Conservation (phyloP, 495 filamentous ascomycete species). For the Penicillium maclennaniae region DNA sequence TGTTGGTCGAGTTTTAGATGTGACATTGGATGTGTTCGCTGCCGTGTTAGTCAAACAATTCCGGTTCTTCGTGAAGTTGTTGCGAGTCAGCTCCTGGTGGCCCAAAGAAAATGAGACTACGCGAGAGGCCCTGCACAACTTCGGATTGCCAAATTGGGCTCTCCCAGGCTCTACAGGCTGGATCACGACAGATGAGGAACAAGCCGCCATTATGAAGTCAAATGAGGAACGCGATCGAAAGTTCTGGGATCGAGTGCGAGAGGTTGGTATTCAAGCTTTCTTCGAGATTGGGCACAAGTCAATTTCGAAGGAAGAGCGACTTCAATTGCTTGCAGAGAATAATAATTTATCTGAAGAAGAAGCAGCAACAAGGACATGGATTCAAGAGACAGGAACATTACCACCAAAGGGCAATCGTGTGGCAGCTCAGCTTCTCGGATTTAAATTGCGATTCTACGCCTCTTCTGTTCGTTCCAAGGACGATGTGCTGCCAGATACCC, state of each 20-base stretch:
- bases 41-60: slow-evolving; percentile 79
- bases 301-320: slow-evolving; percentile 45
- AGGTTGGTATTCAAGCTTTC: slow-evolving; percentile 75
- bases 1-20: slow-evolving; percentile 89
- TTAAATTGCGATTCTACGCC: slow-evolving; percentile 95
- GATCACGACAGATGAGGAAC: slow-evolving; percentile 61
- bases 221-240: slow-evolving; percentile 61
- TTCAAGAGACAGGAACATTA: slow-evolving; percentile 70
- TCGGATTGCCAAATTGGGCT: slow-evolving; percentile 77
- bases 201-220: slow-evolving; percentile 42
- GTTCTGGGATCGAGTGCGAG: slow-evolving; percentile 80
- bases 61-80: slow-evolving; percentile 87
- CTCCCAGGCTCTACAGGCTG: slow-evolving; percentile 60
- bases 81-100: slow-evolving; percentile 96
- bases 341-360: slow-evolving; percentile 40
- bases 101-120: slow-evolving; percentile 53
- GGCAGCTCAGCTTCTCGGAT: slow-evolving; percentile 91
- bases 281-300: slow-evolving; percentile 75
- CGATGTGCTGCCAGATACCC: slow-evolving; percentile 78
- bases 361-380: slow-evolving; percentile 62
- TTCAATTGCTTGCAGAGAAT: slow-evolving; percentile 42
- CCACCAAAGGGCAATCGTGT: slow-evolving; percentile 83
- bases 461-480: slow-evolving; percentile 61
- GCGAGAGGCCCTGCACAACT: slow-evolving; percentile 34
- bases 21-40: slow-evolving; percentile 85